These are phyloP conservation scores for Saccharomycopsis lassenensis DNA, from an alignment of 805 yeast genomes.

Conservation along the genomic window DNA sequence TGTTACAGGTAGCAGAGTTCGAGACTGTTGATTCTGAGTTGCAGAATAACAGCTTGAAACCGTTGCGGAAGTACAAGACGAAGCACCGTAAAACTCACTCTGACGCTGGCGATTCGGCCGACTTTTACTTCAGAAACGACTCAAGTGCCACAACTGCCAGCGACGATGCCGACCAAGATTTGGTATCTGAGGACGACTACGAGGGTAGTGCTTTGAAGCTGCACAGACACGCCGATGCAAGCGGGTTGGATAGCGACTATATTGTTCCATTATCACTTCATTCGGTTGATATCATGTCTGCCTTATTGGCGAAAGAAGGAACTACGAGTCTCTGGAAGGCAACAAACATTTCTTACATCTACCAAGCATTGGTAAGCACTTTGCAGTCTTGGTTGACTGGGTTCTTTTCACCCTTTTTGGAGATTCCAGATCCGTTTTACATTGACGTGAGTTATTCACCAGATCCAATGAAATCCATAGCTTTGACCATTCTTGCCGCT, in stretches of 20 bases:
- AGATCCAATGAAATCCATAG: constrained; percentile 58
- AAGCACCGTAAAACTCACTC: neutral
- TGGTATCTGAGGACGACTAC: constrained; percentile 4
- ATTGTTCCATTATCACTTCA: constrained; percentile 50
- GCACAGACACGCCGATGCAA: neutral
- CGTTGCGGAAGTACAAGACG: neutral
- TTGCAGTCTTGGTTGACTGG: constrained; percentile 91
- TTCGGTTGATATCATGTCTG: constrained; percentile 53
- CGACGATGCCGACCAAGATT: constrained; percentile 3
- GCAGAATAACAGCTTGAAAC: no score
- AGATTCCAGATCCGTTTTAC: constrained; percentile 82
- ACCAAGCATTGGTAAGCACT: constrained; percentile 63
- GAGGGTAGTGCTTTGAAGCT: no score
- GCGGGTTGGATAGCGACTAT: constrained; percentile 19
- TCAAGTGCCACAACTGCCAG: neutral
- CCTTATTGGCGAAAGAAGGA: constrained; percentile 59
- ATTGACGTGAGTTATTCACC: constrained; percentile 74
- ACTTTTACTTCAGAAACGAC: constrained; percentile 2
- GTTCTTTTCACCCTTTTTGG: constrained; percentile 65
- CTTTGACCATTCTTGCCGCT: constrained; percentile 59
- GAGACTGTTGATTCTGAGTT: no score
- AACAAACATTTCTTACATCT: constrained; percentile 67
- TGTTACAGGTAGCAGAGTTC: constrained; percentile 80
- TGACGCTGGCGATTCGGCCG: constrained; percentile 1
- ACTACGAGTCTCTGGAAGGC: constrained; percentile 65